These are phyloP conservation scores for Neurospora tetrasperma DNA, from an alignment of 495 filamentous ascomycete genomes.

Conservation along the genomic window DNA sequence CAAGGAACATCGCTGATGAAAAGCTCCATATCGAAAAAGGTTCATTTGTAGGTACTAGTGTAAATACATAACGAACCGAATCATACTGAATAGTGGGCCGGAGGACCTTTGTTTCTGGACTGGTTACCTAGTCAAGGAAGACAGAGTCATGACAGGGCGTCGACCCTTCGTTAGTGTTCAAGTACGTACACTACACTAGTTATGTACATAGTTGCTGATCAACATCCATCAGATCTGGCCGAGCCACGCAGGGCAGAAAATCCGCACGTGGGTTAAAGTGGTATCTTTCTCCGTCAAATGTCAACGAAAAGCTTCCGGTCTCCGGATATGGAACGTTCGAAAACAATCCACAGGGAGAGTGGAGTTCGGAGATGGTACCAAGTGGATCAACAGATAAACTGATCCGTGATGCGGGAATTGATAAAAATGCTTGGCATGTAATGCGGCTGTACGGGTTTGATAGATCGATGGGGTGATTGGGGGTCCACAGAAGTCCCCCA, in stretches of 20 bases:
- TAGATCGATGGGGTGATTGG: background rate
- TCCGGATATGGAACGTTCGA: background rate
- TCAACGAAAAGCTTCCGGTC: background rate
- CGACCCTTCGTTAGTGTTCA: background rate
- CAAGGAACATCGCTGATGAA: background rate
- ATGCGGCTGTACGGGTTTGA: background rate
- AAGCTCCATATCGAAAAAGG: background rate
- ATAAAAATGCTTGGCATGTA: constrained; percentile 23
- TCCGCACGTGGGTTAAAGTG: background rate
- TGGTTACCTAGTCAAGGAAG: background rate
- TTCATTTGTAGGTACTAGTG: background rate
- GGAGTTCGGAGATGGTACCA: background rate
- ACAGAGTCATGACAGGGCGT: background rate
- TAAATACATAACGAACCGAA: background rate
- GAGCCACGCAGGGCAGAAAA: background rate
- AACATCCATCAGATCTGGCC: background rate
- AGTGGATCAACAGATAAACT: background rate
- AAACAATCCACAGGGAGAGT: background rate
- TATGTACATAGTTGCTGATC: background rate
- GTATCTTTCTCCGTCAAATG: background rate
- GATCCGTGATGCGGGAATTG: constrained; percentile 9
- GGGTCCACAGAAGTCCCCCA: background rate
- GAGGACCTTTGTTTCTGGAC: background rate
- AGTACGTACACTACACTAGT: background rate
- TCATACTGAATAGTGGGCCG: background rate